A percentile compares a stretch with the other conserved stretches of the same genome.
phyloP scores from a whole-genome alignment of 2,329 filamentous ascomycete genomes.

The Aspergillus sergii region DNA sequence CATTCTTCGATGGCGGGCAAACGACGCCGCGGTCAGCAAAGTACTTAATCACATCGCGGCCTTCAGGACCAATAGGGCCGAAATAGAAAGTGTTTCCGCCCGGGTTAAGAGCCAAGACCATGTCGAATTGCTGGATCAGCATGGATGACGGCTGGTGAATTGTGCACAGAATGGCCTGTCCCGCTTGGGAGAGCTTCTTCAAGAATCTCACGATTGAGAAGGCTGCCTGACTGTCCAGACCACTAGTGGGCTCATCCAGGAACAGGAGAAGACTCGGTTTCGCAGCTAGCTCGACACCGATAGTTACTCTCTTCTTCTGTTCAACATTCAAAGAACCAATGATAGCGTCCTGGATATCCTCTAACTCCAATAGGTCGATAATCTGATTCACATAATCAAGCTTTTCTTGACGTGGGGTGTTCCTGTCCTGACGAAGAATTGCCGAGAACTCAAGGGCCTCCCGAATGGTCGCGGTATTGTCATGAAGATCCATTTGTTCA shows the following conservation, averaged over 20 bases:
- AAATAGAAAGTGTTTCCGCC: constrained; percentile 75
- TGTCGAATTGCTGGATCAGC: constrained; percentile 72
- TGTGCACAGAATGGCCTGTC: constrained; percentile 73
- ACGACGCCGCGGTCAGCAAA: constrained; percentile 67
- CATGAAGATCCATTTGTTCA: constrained; percentile 72
- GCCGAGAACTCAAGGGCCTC: constrained; percentile 72
- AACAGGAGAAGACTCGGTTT: constrained; percentile 70
- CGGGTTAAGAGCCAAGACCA: constrained; percentile 69
- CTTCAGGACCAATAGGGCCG: constrained; percentile 69
- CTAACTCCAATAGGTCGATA: constrained; percentile 65
- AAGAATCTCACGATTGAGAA: constrained; percentile 70
- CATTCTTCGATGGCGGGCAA: constrained; percentile 68
- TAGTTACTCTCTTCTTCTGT: constrained; percentile 71
- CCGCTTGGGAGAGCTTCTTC: constrained; percentile 66
- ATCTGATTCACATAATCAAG: constrained; percentile 68
- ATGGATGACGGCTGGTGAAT: constrained; percentile 73
- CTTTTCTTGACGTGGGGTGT: constrained; percentile 61
- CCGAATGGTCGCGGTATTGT: constrained; percentile 66
- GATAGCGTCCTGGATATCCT: constrained; percentile 68
- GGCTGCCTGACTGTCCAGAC: constrained; percentile 70
- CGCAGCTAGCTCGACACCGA: constrained; percentile 72
- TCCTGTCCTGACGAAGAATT: constrained; percentile 62
- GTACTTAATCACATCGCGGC: constrained; percentile 66
- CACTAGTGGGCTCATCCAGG: constrained; percentile 72
- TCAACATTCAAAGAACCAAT: constrained; percentile 68